Percentiles rank a stretch among this genome's conserved stretches.
phyloP scores from a whole-genome alignment of 192 early-diverging fungal genomes.

The Funneliformis geosporum region DNA sequence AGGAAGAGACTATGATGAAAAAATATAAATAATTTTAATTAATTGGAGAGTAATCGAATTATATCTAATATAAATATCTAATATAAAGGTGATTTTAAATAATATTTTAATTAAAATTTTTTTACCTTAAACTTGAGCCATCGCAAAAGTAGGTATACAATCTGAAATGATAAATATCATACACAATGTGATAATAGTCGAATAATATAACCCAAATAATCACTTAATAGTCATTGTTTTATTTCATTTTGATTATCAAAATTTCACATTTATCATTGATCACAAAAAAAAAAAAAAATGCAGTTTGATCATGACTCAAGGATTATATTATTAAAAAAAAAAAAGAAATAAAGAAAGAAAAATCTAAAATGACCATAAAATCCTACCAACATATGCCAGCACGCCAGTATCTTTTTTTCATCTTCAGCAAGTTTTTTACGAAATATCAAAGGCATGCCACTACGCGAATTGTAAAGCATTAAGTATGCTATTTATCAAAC shows the following conservation, averaged over 20 bases:
- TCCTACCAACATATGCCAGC: slow-evolving; percentile 21
- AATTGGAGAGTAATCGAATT: not conserved
- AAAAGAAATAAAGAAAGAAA: not conserved
- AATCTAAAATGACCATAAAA: not conserved
- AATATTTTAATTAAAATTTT: not conserved
- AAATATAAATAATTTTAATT: not conserved
- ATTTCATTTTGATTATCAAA: not conserved
- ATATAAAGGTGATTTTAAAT: not conserved
- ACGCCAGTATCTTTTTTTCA: slow-evolving; percentile 27
- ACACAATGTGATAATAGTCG: not conserved
- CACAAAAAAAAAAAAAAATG: not conserved
- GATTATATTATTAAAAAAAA: not conserved
- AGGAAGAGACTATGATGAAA: slow-evolving; percentile 10
- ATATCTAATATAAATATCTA: not conserved
- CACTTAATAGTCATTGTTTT: not conserved
- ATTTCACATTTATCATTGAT: not conserved
- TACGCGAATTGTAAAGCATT: slow-evolving; percentile 6
- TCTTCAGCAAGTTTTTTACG: slow-evolving; percentile 18
- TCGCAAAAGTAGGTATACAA: slow-evolving; percentile 27
- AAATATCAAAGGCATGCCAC: slow-evolving; percentile 25
- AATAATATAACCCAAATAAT: not conserved
- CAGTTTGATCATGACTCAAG: not conserved
- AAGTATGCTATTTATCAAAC: slow-evolving; percentile 14
- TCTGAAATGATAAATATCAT: slow-evolving; percentile 11
- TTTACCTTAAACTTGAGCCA: slow-evolving; percentile 25